A percentile compares a stretch with the other conserved stretches of the same genome.
Evolutionary conservation across 75 land plant species (phyloP).

Genomic region (Ceratopteris richardii): DNA sequence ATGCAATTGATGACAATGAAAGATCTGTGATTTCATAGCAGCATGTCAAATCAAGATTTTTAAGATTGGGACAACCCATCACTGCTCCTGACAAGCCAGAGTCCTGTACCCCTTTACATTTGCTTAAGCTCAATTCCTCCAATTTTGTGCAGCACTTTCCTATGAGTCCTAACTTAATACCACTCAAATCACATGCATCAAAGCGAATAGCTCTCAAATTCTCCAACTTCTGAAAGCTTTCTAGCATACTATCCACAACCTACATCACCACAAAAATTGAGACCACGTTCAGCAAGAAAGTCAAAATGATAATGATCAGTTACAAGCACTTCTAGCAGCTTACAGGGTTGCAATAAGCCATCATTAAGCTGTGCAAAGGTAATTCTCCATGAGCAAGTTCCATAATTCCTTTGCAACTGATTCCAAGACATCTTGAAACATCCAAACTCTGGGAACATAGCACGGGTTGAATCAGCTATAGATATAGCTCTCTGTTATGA

Average conservation of each 20-base stretch:
- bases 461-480: not conserved
- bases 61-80: conserved; percentile 46
- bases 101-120: conserved; percentile 82
- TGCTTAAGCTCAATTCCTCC: conserved; percentile 76
- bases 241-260: conserved; percentile 32
- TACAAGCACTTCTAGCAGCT: conserved; percentile 1
- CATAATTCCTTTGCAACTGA: conserved; percentile 41
- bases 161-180: conserved; percentile 46
- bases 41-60: conserved; percentile 78
- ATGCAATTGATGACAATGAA: conserved; percentile 48
- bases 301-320: not conserved
- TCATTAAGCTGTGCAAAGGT: conserved; percentile 32
- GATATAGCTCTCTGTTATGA: not conserved
- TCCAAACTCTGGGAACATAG: conserved; percentile 36
- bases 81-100: conserved; percentile 56
- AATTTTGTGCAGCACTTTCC: conserved; percentile 47
- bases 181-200: conserved; percentile 73
- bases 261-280: conserved; percentile 12
- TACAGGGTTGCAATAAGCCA: conserved; percentile 38
- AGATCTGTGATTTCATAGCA: conserved; percentile 65
- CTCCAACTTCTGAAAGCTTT: conserved; percentile 23
- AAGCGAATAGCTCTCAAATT: conserved; percentile 43
- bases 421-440: conserved; percentile 41
- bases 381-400: conserved; percentile 32
- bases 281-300: not conserved